Base-by-base conservation (phyloP, 768 basidiomycete genomes). In the Kwoniella sp. region DNA sequence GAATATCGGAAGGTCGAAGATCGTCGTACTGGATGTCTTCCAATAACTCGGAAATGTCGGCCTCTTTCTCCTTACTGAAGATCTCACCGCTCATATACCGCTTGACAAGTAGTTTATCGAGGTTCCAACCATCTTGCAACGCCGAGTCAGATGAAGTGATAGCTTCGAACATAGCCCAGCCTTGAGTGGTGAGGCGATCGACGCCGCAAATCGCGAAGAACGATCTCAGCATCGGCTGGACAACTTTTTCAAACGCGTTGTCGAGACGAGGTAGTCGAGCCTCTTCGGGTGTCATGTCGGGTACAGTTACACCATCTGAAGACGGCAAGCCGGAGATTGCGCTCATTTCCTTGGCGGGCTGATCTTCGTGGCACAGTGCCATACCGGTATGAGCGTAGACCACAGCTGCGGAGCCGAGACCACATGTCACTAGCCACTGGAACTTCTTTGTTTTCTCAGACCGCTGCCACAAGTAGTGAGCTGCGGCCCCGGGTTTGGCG, bases 141-240 rank as follows among this genome's bases (percentile, higher is more conserved):
- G 25, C 15, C 4, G 51, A 23, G 20, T 62, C 28, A 4, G 61
- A 41, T 29, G 60, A 58, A 13, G 76, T 75, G 52, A 80, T 71
- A 11, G 79, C 77, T 5, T 58, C 57, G 28, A 80, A 53, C 9
- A 77, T 74, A 4, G 59, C 37, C 77, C 75, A 79, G 1, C 71
- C 72, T 38, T 73, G 68, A 20, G 65, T 51, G 50, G 72, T 77
- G 26, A 79, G 53, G 11, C 58, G 51, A 51, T 79, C 77, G 1
- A 76, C 57, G 13, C 69, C 79, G 13, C 61, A 53, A 7, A 77
- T 61, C 20, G 20, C 20, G 30, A 70, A 48, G 61, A 92, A 84
- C 22, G 83, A 83, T 65, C 76, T 84, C 26, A 91, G 76, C 75
- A 91, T 88, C 8, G 87, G 85, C 31, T 84, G 83, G 23, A 90